Percentiles rank a stretch among this genome's conserved stretches.
Conservation (phyloP, 805 yeast species). For the Candida vartiovaarae region DNA sequence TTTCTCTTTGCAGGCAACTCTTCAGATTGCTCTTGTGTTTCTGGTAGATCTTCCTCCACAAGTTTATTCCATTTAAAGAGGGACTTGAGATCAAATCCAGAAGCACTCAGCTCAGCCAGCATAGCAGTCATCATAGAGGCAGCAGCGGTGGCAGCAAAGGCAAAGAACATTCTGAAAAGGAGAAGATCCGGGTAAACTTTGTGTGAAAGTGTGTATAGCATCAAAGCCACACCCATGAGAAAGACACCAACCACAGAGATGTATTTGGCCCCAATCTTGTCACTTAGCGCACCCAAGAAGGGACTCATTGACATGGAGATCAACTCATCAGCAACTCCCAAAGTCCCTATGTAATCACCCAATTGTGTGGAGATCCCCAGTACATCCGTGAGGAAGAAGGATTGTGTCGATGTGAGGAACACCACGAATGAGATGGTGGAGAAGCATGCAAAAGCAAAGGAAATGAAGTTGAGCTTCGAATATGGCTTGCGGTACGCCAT, state of each 20-base stretch:
- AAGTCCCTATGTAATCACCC: conserved; percentile 41
- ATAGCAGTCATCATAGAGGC: conserved; percentile 56
- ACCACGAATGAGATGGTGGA: conserved; percentile 35
- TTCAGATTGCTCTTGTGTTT: conserved; percentile 5
- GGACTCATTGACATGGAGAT: conserved; percentile 49
- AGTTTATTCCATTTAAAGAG: conserved; percentile 13
- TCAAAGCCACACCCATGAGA: conserved; percentile 39
- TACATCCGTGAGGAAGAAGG: conserved; percentile 35
- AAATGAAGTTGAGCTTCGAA: conserved; percentile 22
- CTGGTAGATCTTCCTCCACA: conserved; percentile 1
- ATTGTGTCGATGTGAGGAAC: conserved; percentile 36
- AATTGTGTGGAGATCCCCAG: conserved; percentile 25
- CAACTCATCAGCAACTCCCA: conserved; percentile 55
- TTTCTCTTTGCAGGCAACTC: conserved; percentile 25
- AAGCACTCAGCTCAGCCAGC: conserved; percentile 46
- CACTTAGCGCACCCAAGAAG: conserved; percentile 55
- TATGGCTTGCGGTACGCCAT: conserved; percentile 13
- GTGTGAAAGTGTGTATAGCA: conserved; percentile 41
- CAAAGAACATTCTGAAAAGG: conserved; percentile 47
- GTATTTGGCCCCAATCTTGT: conserved; percentile 53
- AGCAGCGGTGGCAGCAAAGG: conserved; percentile 49
- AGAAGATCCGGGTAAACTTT: conserved; percentile 43
- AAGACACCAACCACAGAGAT: conserved; percentile 42
- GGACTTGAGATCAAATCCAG: conserved; percentile 31
- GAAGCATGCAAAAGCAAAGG: conserved; percentile 33